Evolutionary conservation across 23 red algal genomes (phyloP), one percentile per base, ranked within the genome.

Genomic region (Agarophyton chilense): DNA sequence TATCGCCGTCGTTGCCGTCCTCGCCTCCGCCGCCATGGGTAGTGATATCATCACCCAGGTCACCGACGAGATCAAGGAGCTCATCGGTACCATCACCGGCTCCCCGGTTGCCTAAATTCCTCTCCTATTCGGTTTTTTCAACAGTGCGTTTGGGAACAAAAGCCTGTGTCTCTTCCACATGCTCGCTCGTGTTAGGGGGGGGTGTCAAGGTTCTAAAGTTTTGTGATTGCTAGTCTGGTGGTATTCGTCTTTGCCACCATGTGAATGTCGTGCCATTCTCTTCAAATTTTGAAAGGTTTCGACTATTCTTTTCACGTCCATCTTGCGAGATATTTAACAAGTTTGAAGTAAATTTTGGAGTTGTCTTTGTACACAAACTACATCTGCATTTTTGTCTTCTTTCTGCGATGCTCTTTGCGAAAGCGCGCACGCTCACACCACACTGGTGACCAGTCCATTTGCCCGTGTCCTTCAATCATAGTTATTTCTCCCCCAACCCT

Each of bases 11-110:
- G 33, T 74, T 39, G 68, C 68, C 68, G 68, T 38, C 10, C 9
- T 74, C 10, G 68, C 68, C 68, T 34, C 68, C 68, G 68, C 36
- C 41, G 32, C 68, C 41, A 74, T 74, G 68, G 68, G 29, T n/a
- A n/a, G n/a, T 33, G 31, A 65, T 29, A 25, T 29, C 8, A 18
- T 65, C 16, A 16, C 31, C 31, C 8, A 65, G 31, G 31, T 65
- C 21, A 25, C 31, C 33, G 39, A 74, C 1, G 43, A 74, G 8
- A 21, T 74, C 68, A 49, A 49, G n/a, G 68, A 74, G 39, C 33
- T 74, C 68, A 39, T 74, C 41, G 43, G 33, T 1, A 9, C 39
- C 8, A 10, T 74, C 40, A 49, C 40, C 24, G 68, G 29, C 25
- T 39, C 68, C 68, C 68, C 68, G 40, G 7, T 33, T 74, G 4